Evolutionary conservation across 371 early-diverging fungal species (phyloP).

Genomic region (Syncephalis plumigaleata): DNA sequence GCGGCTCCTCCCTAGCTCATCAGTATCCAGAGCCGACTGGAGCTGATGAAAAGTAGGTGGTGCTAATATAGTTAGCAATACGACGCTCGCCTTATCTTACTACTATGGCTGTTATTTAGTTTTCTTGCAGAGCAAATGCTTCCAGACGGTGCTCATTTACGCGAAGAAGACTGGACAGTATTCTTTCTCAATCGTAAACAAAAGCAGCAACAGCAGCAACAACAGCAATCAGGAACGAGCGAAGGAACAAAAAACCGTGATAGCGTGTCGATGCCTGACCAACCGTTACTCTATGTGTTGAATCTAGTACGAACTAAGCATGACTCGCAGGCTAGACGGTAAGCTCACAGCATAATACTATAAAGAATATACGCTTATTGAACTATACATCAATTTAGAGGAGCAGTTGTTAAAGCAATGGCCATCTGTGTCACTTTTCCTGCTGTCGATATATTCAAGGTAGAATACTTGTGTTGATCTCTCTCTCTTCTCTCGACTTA

Average conservation of each 20-base stretch:
- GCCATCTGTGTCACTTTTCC: slow-evolving; percentile 79
- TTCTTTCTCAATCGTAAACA: slow-evolving; percentile 63
- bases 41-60: slow-evolving; percentile 62
- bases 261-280: too few relatives aligned
- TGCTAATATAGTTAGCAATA: too few relatives aligned
- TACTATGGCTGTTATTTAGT: too few relatives aligned
- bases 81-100: too few relatives aligned
- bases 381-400: slow-evolving; percentile 20
- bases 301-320: slow-evolving; percentile 79
- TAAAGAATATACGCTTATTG: not conserved
- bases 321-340: slow-evolving; percentile 63
- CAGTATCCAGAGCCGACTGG: slow-evolving; percentile 76
- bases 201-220: slow-evolving; percentile 2
- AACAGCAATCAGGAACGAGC: slow-evolving; percentile 4
- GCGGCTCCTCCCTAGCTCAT: slow-evolving; percentile 62
- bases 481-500: too few relatives aligned
- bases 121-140: slow-evolving; percentile 86
- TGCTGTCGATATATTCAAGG: slow-evolving; percentile 87
- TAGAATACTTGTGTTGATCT: slow-evolving; percentile 10
- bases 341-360: not conserved
- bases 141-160: slow-evolving; percentile 85
- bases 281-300: slow-evolving; percentile 66
- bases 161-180: slow-evolving; percentile 88
- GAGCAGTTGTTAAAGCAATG: slow-evolving; percentile 86
- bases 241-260: too few relatives aligned